These are phyloP conservation scores for Sporothrix mexicana DNA, from an alignment of 2,329 filamentous ascomycete genomes.

Conservation along the genomic window DNA sequence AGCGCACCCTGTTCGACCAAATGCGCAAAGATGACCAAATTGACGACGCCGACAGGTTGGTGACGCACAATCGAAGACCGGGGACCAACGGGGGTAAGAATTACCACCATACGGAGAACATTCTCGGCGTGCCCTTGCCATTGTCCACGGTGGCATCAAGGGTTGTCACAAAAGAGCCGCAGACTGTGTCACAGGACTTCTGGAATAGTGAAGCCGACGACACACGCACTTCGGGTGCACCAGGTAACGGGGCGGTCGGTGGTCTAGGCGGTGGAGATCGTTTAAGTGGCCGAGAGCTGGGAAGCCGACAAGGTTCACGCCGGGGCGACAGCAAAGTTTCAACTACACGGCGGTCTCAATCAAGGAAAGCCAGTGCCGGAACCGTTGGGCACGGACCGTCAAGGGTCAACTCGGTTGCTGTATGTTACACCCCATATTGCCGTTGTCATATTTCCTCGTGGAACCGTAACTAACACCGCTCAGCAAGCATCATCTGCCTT, in stretches of 20 bases:
- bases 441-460: too few relatives aligned
- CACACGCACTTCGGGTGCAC: conserved; percentile 41
- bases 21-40: conserved; percentile 87
- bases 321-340: conserved; percentile 61
- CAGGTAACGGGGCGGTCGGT: not conserved
- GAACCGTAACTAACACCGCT: not conserved
- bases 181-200: conserved; percentile 53
- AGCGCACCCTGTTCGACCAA: conserved; percentile 87
- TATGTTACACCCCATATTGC: not conserved
- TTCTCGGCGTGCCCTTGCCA: conserved; percentile 67
- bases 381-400: conserved; percentile 50
- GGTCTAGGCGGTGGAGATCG: conserved; percentile 48
- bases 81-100: conserved; percentile 85
- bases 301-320: conserved; percentile 57
- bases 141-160: conserved; percentile 44
- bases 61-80: conserved; percentile 81
- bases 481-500: conserved; percentile 37
- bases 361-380: conserved; percentile 60
- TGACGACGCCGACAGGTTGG: conserved; percentile 88
- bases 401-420: conserved; percentile 53
- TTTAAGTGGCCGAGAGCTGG: conserved; percentile 56
- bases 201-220: conserved; percentile 81
- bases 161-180: conserved; percentile 42
- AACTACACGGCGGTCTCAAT: conserved; percentile 58
- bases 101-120: conserved; percentile 88